A percentile compares a stretch with the other conserved stretches of the same genome.
phyloP scores from a whole-genome alignment of 768 basidiomycete species.

The Hypholoma sublateritium region DNA sequence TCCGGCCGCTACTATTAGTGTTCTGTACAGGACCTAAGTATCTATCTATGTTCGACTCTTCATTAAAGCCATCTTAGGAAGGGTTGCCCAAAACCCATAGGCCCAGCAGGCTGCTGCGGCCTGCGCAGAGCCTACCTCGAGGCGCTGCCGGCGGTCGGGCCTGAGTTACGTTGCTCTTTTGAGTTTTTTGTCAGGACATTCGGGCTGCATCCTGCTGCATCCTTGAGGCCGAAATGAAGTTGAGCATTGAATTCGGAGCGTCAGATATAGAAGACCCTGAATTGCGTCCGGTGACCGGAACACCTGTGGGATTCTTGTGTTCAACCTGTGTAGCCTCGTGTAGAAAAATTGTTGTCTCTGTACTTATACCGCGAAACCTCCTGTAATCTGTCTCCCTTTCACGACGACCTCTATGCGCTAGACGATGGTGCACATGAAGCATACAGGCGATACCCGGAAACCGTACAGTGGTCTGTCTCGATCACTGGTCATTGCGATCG shows the following conservation, averaged over 20 bases:
- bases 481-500: constrained; percentile 75
- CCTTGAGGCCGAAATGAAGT: neutral
- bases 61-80: no score
- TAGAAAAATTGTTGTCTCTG: constrained; percentile 19
- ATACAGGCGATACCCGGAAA: constrained; percentile 64
- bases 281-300: constrained; percentile 4
- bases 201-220: no score
- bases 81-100: no score
- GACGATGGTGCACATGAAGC: constrained; percentile 41
- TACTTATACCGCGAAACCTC: constrained; percentile 16
- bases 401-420: constrained; percentile 12
- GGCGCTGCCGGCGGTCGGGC: neutral
- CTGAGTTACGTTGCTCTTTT: neutral
- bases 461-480: constrained; percentile 66
- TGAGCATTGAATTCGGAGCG: neutral
- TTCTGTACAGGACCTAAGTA: no score
- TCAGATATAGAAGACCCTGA: neutral
- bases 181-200: neutral
- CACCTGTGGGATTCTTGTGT: constrained; percentile 8
- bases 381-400: constrained; percentile 13
- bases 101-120: neutral
- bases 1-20: neutral
- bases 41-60: no score
- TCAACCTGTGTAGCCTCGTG: constrained; percentile 19
- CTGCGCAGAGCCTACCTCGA: neutral